phyloP scores from a whole-genome alignment of 2,329 filamentous ascomycete genomes.

The Trichothecium sympodiale region DNA sequence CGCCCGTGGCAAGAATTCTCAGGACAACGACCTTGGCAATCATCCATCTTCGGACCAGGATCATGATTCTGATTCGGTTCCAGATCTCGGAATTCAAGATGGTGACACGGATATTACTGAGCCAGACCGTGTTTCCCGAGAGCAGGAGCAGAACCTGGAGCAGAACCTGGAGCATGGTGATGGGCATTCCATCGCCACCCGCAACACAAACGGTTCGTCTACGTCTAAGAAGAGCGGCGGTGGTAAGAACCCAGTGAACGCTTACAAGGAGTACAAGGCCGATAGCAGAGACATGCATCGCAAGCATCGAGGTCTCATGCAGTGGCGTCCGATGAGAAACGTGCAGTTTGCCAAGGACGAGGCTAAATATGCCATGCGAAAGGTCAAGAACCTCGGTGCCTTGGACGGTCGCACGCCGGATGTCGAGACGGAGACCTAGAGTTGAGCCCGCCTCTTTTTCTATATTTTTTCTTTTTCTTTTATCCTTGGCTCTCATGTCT shows the following conservation, averaged over 20 bases:
- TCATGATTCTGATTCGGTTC: slow-evolving; percentile 21
- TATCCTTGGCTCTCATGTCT: neutral
- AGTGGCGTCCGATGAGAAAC: slow-evolving; percentile 87
- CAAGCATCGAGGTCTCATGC: slow-evolving; percentile 84
- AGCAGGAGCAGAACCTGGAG: too few relatives aligned
- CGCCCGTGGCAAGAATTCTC: slow-evolving; percentile 24
- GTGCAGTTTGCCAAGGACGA: slow-evolving; percentile 81
- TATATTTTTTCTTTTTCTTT: neutral
- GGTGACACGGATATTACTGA: slow-evolving; percentile 17
- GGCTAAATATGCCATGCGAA: slow-evolving; percentile 64
- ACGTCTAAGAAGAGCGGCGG: slow-evolving; percentile 18
- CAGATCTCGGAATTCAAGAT: slow-evolving; percentile 50
- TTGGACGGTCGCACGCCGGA: slow-evolving; percentile 76
- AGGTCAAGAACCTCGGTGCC: slow-evolving; percentile 65
- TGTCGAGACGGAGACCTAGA: slow-evolving; percentile 65
- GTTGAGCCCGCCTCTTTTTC: neutral
- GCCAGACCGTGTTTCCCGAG: slow-evolving; percentile 14
- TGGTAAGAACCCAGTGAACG: slow-evolving; percentile 42
- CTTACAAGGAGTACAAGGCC: slow-evolving; percentile 52
- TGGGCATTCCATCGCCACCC: slow-evolving; percentile 28
- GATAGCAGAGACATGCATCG: slow-evolving; percentile 68
- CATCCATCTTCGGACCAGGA: slow-evolving; percentile 15
- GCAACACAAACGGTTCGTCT: slow-evolving; percentile 18
- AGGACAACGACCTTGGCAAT: slow-evolving; percentile 23
- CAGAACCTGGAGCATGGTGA: slow-evolving; percentile 14